Evolutionary conservation across 1,139 yeast genomes (phyloP).

Genomic region (Scheffersomyces segobiensis): DNA sequence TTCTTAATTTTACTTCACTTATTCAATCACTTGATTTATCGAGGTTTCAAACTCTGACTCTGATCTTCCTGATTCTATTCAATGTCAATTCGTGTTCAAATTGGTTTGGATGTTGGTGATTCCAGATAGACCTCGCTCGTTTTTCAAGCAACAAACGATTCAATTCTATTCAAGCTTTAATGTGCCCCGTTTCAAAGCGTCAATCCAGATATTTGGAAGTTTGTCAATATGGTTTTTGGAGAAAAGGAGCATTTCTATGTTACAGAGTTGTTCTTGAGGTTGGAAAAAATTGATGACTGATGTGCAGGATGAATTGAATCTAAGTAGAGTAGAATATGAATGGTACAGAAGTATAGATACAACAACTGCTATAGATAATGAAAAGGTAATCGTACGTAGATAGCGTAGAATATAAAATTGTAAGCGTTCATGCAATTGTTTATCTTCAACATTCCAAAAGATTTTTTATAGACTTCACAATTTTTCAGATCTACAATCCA

Average conservation of each 20-base stretch:
- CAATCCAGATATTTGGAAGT: background rate
- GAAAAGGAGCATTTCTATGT: background rate
- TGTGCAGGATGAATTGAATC: background rate
- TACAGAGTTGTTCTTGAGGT: background rate
- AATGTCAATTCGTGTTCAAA: background rate
- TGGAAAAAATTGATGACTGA: background rate
- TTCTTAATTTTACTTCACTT: background rate
- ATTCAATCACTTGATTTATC: background rate
- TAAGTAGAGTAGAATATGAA: background rate
- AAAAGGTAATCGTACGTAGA: too few species aligned
- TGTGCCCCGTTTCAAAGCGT: background rate
- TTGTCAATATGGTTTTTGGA: background rate
- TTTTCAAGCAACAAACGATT: conserved; percentile 6
- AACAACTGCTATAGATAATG: too few species aligned
- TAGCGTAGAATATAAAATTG: too few species aligned
- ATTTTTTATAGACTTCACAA: background rate
- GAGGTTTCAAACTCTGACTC: background rate
- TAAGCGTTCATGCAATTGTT: too few species aligned
- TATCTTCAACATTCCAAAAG: too few species aligned
- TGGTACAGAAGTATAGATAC: background rate
- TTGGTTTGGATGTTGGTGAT: background rate
- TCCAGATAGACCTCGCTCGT: conserved; percentile 7
- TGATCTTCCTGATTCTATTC: background rate
- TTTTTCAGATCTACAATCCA: too few species aligned
- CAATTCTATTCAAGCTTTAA: background rate